These are phyloP conservation scores for Tilletia walkeri DNA, from an alignment of 1,284 basidiomycete species.

Conservation along the genomic window DNA sequence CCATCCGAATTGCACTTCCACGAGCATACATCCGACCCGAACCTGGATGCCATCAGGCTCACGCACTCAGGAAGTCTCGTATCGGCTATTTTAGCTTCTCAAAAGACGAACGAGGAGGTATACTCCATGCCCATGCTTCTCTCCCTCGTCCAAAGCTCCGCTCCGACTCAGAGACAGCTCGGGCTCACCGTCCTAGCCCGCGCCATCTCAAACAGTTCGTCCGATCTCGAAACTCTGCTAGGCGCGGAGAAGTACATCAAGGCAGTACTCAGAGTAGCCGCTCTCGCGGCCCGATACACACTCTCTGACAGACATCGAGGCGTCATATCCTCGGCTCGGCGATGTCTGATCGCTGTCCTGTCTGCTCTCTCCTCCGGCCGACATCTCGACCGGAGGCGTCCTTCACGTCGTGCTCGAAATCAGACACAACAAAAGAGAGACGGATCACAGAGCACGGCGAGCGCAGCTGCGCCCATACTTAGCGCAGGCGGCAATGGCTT, in stretches of 20 bases:
- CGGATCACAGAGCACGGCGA: neutral
- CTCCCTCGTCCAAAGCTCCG: slow-evolving; percentile 15
- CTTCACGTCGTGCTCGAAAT: neutral
- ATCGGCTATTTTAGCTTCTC: neutral
- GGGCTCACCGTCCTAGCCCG: slow-evolving; percentile 5
- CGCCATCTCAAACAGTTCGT: neutral
- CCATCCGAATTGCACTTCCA: slow-evolving; percentile 2
- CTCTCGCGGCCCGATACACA: slow-evolving; percentile 8
- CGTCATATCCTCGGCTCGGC: neutral
- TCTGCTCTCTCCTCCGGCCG: neutral
- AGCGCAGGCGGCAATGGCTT: neutral
- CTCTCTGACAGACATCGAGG: neutral
- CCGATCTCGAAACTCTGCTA: neutral
- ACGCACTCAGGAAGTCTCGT: neutral
- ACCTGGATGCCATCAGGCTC: neutral
- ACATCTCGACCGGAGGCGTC: neutral
- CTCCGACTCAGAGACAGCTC: slow-evolving; percentile 3
- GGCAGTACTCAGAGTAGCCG: neutral
- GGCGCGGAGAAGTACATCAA: neutral
- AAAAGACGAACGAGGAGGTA: neutral
- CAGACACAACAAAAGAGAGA: neutral
- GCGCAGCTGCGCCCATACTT: neutral
- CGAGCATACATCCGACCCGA: neutral
- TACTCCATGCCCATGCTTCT: slow-evolving; percentile 11
- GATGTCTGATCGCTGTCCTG: slow-evolving; percentile 9